Conservation (phyloP, 1,284 basidiomycete genomes). For the Tranzscheliella williamsii region DNA sequence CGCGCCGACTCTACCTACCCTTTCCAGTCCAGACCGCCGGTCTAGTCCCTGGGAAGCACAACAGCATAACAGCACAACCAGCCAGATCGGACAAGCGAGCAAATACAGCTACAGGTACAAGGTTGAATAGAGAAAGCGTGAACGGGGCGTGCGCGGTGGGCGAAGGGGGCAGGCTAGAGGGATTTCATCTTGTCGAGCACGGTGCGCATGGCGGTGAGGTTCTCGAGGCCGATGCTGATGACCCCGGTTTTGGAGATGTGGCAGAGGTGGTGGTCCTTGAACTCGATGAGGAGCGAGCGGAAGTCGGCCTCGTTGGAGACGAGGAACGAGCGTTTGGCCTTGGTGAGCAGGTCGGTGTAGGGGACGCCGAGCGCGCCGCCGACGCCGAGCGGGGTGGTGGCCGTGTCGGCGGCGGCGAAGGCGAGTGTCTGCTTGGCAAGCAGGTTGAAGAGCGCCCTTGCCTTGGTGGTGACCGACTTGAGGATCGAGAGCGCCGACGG, state of each 20-base stretch:
- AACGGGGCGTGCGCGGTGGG: too few species aligned
- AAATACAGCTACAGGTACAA: background rate
- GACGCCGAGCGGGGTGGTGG: background rate
- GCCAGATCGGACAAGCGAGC: background rate
- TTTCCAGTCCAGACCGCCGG: too few species aligned
- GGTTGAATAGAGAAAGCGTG: background rate
- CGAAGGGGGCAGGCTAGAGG: constrained; percentile 9
- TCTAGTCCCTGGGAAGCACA: too few species aligned
- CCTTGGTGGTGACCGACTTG: constrained; percentile 44
- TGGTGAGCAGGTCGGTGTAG: constrained; percentile 29
- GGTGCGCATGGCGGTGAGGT: constrained; percentile 3
- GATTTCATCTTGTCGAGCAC: constrained; percentile 27
- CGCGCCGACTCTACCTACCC: too few species aligned
- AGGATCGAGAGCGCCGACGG: constrained; percentile 44
- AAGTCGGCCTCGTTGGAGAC: constrained; percentile 39
- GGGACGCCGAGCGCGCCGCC: constrained; percentile 5
- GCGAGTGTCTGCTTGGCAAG: constrained; percentile 18
- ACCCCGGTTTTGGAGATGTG: constrained; percentile 16
- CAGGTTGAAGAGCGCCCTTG: constrained; percentile 40
- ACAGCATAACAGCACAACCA: background rate
- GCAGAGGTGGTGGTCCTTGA: constrained; percentile 42
- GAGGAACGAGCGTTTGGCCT: constrained; percentile 36
- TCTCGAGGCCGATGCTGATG: constrained; percentile 17
- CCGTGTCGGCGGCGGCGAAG: background rate
- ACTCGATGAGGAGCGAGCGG: constrained; percentile 44